Conservation (phyloP, 2,329 filamentous ascomycete genomes). For the Elsinoe necatrix region DNA sequence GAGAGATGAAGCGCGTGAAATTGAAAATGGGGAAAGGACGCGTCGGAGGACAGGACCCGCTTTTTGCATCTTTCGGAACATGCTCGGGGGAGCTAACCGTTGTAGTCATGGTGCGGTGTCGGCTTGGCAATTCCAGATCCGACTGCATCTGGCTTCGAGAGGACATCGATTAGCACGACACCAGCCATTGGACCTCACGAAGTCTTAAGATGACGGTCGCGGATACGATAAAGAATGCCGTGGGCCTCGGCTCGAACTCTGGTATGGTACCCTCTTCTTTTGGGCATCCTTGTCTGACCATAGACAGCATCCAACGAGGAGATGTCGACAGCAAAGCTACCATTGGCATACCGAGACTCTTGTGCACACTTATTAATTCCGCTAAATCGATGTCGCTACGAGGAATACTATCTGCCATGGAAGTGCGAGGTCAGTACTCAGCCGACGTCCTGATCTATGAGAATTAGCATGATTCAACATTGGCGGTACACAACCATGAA, state of each 20-base stretch:
- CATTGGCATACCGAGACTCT: conserved; percentile 85
- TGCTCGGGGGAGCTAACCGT: neutral
- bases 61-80: neutral
- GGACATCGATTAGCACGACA: neutral
- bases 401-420: conserved; percentile 93
- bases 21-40: conserved; percentile 15
- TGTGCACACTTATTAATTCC: conserved; percentile 93
- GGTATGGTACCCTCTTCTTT: conserved; percentile 24
- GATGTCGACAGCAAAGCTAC: conserved; percentile 85
- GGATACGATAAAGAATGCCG: conserved; percentile 41
- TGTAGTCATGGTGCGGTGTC: neutral
- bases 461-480: too few relatives aligned
- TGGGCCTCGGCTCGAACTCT: conserved; percentile 34
- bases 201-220: conserved; percentile 33
- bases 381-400: conserved; percentile 85
- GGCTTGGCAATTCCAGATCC: conserved; percentile 11
- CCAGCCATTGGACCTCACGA: neutral
- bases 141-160: neutral
- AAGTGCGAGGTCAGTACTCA: conserved; percentile 87
- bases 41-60: conserved; percentile 9
- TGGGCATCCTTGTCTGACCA: conserved; percentile 16
- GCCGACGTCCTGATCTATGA: too few relatives aligned
- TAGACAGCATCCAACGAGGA: conserved; percentile 72
- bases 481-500: neutral
- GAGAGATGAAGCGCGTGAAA: conserved; percentile 12